phyloP scores from a whole-genome alignment of 495 filamentous ascomycete genomes.

The Neurospora sp. region DNA sequence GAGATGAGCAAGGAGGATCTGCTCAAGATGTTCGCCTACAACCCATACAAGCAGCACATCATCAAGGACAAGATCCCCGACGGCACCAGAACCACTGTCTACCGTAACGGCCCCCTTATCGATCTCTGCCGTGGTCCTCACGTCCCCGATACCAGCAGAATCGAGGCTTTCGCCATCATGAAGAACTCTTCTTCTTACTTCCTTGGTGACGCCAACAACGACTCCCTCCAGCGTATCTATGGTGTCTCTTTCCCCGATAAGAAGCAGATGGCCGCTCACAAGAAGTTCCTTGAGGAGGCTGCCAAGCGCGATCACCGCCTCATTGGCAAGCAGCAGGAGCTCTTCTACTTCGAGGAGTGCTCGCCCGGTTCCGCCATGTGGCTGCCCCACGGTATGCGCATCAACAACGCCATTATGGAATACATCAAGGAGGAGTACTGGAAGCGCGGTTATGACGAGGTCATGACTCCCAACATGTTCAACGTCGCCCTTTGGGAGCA shows the following conservation, averaged over 20 bases:
- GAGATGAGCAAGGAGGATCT: constrained; percentile 81
- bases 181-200: constrained; percentile 93
- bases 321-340: constrained; percentile 87
- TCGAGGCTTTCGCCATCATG: constrained; percentile 90
- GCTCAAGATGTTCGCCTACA: constrained; percentile 91
- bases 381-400: constrained; percentile 82
- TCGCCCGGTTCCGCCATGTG: constrained; percentile 92
- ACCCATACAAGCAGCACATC: constrained; percentile 76
- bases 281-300: constrained; percentile 90
- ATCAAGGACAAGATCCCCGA: constrained; percentile 87
- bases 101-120: constrained; percentile 53
- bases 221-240: constrained; percentile 90
- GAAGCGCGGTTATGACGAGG: constrained; percentile 88
- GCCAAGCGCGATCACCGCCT: constrained; percentile 88
- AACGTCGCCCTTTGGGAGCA: constrained; percentile 84
- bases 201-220: constrained; percentile 84
- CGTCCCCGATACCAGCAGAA: constrained; percentile 82
- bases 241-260: constrained; percentile 97
- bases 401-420: constrained; percentile 76
- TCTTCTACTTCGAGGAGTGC: constrained; percentile 90
- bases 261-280: constrained; percentile 79
- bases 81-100: constrained; percentile 85
- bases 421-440: constrained; percentile 83
- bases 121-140: constrained; percentile 56
- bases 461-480: constrained; percentile 94